Evolutionary conservation across 805 yeast species (phyloP).

Genomic region (Sugiyamaella valdiviana): DNA sequence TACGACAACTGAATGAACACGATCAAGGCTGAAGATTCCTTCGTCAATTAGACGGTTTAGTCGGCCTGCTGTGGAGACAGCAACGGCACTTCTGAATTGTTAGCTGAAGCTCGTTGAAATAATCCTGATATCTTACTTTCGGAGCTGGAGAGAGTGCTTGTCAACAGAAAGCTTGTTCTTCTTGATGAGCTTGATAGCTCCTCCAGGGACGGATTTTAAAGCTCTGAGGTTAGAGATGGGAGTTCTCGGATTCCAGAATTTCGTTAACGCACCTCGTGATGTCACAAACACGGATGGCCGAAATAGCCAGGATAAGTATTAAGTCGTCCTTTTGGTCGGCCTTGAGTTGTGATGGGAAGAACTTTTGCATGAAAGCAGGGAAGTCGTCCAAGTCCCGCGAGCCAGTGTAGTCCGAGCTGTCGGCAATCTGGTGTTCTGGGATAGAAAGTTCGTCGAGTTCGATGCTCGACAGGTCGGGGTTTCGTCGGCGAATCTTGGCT

Average conservation of each 20-base stretch:
- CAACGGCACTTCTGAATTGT: conserved; percentile 35
- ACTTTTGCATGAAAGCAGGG: conserved; percentile 41
- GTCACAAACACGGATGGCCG: conserved; percentile 86
- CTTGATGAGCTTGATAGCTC: conserved; percentile 63
- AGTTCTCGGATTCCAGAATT: neutral
- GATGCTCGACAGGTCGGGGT: conserved; percentile 64
- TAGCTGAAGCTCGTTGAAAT: neutral
- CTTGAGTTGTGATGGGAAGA: conserved; percentile 5
- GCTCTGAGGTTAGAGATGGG: conserved; percentile 51
- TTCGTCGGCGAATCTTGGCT: conserved; percentile 48
- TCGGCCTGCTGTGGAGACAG: conserved; percentile 63
- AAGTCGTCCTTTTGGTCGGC: conserved; percentile 29
- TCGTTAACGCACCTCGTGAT: conserved; percentile 28
- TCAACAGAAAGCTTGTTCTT: conserved; percentile 60
- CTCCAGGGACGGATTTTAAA: conserved; percentile 39
- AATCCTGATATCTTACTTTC: conserved; percentile 2
- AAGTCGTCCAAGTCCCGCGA: conserved; percentile 52
- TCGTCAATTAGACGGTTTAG: conserved; percentile 42
- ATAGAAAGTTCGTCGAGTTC: conserved; percentile 64
- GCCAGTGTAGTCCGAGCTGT: conserved; percentile 52
- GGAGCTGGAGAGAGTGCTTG: conserved; percentile 36
- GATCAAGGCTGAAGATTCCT: conserved; percentile 38
- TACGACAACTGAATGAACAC: conserved; percentile 49
- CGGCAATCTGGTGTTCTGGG: conserved; percentile 52
- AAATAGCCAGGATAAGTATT: conserved; percentile 55